Percentiles rank a stretch among this genome's conserved stretches.
These are phyloP conservation scores for Colletotrichum siamense DNA, from an alignment of 2,329 filamentous ascomycete species.

Conservation along the genomic window DNA sequence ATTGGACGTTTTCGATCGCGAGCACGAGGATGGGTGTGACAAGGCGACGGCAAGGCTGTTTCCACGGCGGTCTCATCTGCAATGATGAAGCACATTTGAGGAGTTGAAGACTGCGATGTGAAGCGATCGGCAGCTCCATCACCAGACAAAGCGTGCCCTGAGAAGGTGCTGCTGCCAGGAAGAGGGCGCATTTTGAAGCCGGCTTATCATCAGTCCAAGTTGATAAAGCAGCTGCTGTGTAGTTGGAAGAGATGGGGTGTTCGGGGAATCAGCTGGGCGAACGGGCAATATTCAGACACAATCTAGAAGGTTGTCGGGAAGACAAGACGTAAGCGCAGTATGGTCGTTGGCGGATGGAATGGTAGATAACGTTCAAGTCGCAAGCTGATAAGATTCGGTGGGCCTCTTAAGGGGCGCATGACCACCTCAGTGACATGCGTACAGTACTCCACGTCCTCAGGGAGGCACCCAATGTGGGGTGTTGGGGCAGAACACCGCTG, in stretches of 20 bases:
- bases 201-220: not conserved
- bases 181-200: conserved; percentile 47
- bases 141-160: conserved; percentile 23
- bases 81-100: conserved; percentile 58
- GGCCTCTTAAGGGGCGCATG: not conserved
- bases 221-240: not conserved
- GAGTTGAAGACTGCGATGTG: conserved; percentile 30
- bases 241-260: not conserved
- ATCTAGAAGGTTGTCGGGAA: not conserved
- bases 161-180: conserved; percentile 47
- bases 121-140: conserved; percentile 6
- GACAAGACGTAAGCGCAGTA: not conserved
- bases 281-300: not conserved
- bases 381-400: not conserved
- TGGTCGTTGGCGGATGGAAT: not conserved
- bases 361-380: not conserved
- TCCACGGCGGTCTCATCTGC: conserved; percentile 56
- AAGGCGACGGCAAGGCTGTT: conserved; percentile 34
- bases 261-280: not conserved
- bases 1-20: conserved; percentile 38
- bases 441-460: not conserved
- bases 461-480: not conserved
- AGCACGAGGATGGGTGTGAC: conserved; percentile 26
- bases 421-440: not conserved
- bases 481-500: not conserved